phyloP scores from a whole-genome alignment of 2,329 filamentous ascomycete species.

The Verticillium nubilum region DNA sequence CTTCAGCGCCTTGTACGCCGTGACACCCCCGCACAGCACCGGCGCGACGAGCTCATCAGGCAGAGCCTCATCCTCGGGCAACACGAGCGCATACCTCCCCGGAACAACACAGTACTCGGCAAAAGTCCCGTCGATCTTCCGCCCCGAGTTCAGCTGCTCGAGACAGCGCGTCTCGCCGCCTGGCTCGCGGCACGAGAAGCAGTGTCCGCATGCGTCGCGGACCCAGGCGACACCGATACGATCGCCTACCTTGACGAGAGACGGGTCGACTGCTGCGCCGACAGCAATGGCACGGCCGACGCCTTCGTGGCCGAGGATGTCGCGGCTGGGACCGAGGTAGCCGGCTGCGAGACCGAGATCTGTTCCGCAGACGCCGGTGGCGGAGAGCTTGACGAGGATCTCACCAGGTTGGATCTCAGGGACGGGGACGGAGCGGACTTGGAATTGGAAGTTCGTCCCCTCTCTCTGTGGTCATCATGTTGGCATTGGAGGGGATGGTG shows the following conservation, averaged over 20 bases:
- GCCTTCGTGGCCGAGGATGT: constrained; percentile 38
- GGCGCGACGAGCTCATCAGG: constrained; percentile 31
- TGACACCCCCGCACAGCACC: constrained; percentile 36
- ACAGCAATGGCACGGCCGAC: constrained; percentile 31
- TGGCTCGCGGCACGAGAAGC: constrained; percentile 23
- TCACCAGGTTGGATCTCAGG: constrained; percentile 13
- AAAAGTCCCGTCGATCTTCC: constrained; percentile 30
- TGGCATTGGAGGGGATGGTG: background rate
- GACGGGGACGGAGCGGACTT: background rate
- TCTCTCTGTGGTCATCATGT: background rate
- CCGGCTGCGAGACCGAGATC: constrained; percentile 31
- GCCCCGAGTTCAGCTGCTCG: constrained; percentile 24
- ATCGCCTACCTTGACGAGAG: constrained; percentile 22
- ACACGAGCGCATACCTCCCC: constrained; percentile 23
- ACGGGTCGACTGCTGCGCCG: constrained; percentile 23
- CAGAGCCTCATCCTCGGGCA: constrained; percentile 20
- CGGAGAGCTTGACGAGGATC: constrained; percentile 26
- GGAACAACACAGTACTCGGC: constrained; percentile 30
- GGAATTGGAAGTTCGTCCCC: background rate
- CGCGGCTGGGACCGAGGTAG: constrained; percentile 25
- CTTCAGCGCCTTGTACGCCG: constrained; percentile 36
- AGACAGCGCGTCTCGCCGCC: constrained; percentile 30
- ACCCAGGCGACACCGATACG: constrained; percentile 33
- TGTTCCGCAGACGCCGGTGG: constrained; percentile 32
- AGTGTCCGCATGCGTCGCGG: constrained; percentile 27